Conservation (phyloP, 805 yeast species). For the Barnettozyma pratensis region DNA sequence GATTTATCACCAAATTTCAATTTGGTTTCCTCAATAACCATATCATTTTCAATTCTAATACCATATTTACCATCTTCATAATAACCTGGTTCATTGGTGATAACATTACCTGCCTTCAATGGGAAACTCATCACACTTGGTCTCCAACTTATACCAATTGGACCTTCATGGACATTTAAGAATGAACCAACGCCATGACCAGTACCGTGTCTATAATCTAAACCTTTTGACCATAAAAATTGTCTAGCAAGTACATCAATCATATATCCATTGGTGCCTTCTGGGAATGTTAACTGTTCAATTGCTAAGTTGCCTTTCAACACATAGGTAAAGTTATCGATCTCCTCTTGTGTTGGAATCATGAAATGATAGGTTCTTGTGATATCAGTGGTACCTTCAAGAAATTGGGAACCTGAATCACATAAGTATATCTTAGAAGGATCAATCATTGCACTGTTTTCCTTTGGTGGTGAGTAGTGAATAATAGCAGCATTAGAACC, state of each 20-base stretch:
- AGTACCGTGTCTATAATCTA: constrained; percentile 90
- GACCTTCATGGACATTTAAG: constrained; percentile 92
- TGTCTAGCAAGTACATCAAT: constrained; percentile 83
- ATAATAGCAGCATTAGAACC: constrained; percentile 74
- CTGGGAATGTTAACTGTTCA: constrained; percentile 75
- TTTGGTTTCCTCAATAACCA: constrained; percentile 45
- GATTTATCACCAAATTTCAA: constrained; percentile 48
- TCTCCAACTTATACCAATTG: constrained; percentile 70
- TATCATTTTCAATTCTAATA: constrained; percentile 81
- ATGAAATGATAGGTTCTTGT: constrained; percentile 80
- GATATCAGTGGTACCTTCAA: constrained; percentile 95
- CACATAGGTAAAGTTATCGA: constrained; percentile 72
- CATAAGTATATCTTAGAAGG: constrained; percentile 65
- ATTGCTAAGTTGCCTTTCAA: constrained; percentile 88
- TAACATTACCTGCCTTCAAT: constrained; percentile 60
- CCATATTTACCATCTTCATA: constrained; percentile 91
- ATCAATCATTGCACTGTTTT: constrained; percentile 54
- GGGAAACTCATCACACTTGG: constrained; percentile 46
- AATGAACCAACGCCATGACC: constrained; percentile 97
- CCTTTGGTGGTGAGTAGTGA: constrained; percentile 67
- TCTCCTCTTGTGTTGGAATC: constrained; percentile 51
- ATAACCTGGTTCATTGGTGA: constrained; percentile 93
- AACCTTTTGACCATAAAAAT: constrained; percentile 73
- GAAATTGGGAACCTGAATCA: constrained; percentile 89
- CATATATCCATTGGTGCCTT: constrained; percentile 65